Base-by-base conservation (phyloP, 345 rosid species). In the Eucalyptus fibrosa region DNA sequence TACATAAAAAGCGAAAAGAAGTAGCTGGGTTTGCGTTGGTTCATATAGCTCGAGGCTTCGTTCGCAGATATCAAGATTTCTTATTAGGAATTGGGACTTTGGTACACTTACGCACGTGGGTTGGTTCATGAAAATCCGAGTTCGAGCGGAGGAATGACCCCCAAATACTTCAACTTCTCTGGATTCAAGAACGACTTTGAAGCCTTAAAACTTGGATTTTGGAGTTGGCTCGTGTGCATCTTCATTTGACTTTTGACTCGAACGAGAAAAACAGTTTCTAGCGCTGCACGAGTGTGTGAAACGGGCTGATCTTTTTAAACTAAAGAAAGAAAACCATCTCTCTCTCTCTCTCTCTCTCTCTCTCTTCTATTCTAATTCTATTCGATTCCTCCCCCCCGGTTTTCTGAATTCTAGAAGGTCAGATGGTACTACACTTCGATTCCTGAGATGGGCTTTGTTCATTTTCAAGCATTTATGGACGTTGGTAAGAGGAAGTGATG, bases 111-210 rank as follows among this genome's bases (percentile, higher is more conserved):
- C 24, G 85, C 85, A 77, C 85, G 85, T 77, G 85, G 83, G 85
- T 42, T 47, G 87, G 51, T 18, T 26, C 56, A 86, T 86, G 51
- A 49, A 86, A 45, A 86, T 45, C 40, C 56, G 56, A 50, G 85
- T 55, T 60, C 86, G 47, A 44, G 56, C 53, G 55, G 40, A 51
- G 72, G 28, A 49, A 50, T 87, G 82, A 88, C 86, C 89, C 88
- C 59, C 80, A 89, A 90, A 88, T 92, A 90, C 90, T 90, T 93
- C 90, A 88, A 90, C 91, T 89, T 89, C 88, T 86, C 94, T 51
- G 55, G 90, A 86, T 89, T 91, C 93, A 92, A 94, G 95, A 92
- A 92, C 94, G 92, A 90, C 92, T 92, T 88, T 88, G 91, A 94
- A 91, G 93, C 93, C 95, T 89, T 91, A 89, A 92, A 86, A 49